Conservation (phyloP, 1,139 yeast species). For the Scheffersomyces titani region DNA sequence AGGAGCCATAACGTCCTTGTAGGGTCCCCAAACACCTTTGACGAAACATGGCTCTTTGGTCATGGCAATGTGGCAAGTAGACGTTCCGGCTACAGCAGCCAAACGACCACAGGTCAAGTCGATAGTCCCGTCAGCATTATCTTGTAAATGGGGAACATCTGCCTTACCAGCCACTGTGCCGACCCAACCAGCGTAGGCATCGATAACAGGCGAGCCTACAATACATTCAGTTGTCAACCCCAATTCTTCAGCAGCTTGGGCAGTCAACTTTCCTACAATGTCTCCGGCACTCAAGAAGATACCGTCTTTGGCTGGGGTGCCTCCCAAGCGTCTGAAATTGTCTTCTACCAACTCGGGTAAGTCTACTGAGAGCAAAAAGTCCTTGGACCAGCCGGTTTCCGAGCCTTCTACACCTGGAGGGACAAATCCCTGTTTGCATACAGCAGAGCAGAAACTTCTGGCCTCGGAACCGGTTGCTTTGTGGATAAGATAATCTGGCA, state of each 20-base stretch:
- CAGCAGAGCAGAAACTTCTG: conserved; percentile 85
- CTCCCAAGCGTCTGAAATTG: conserved; percentile 80
- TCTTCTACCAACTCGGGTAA: conserved; percentile 77
- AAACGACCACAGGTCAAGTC: conserved; percentile 75
- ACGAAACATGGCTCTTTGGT: conserved; percentile 86
- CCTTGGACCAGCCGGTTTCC: conserved; percentile 84
- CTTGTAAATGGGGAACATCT: conserved; percentile 45
- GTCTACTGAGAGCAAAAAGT: conserved; percentile 67
- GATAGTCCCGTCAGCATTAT: conserved; percentile 40
- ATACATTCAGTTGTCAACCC: conserved; percentile 79
- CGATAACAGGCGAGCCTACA: conserved; percentile 95
- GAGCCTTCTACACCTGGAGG: conserved; percentile 91
- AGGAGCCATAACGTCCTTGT: conserved; percentile 85
- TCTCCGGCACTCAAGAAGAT: conserved; percentile 85
- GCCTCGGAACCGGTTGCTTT: conserved; percentile 87
- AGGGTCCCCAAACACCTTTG: conserved; percentile 98
- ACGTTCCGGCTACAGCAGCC: conserved; percentile 98
- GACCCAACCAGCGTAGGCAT: conserved; percentile 98
- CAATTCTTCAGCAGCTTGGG: conserved; percentile 73
- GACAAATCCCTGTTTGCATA: conserved; percentile 93
- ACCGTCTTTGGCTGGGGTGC: conserved; percentile 73
- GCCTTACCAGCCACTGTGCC: conserved; percentile 95
- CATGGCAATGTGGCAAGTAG: conserved; percentile 93
- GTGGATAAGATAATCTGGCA: conserved; percentile 88
- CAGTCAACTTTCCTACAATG: conserved; percentile 69